phyloP scores from a whole-genome alignment of 805 yeast species.

The Candida caryicola region DNA sequence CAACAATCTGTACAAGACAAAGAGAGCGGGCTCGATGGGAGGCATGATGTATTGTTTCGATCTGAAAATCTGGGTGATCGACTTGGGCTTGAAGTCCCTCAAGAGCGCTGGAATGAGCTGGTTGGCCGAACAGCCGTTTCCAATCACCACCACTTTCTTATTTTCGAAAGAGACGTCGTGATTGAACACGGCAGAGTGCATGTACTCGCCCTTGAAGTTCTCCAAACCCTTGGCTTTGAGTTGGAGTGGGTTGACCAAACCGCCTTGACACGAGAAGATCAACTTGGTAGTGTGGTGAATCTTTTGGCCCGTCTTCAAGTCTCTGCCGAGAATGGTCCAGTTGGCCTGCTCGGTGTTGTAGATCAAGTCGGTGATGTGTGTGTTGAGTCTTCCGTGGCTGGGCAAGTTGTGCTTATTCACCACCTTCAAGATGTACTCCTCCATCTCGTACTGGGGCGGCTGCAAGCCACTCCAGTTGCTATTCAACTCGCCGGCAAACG shows the following conservation, averaged over 20 bases:
- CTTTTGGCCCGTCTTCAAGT: conserved; percentile 29
- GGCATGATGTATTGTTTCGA: conserved; percentile 40
- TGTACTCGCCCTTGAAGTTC: conserved; percentile 33
- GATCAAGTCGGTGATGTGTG: conserved; percentile 17
- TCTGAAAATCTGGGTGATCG: conserved; percentile 32
- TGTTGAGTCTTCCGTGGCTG: conserved; percentile 21
- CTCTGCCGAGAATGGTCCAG: conserved; percentile 29
- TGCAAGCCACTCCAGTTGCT: conserved; percentile 35
- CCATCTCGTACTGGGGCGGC: conserved; percentile 43
- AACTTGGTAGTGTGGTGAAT: conserved; percentile 28
- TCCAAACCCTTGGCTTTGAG: conserved; percentile 31
- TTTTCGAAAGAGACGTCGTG: conserved; percentile 30
- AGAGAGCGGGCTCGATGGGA: conserved; percentile 28
- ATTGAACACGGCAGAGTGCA: conserved; percentile 42
- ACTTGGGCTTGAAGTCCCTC: conserved; percentile 22
- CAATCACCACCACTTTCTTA: conserved; percentile 38
- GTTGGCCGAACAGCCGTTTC: conserved; percentile 43
- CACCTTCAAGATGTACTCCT: conserved; percentile 37
- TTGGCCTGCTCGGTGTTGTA: conserved; percentile 23
- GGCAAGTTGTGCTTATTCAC: conserved; percentile 26
- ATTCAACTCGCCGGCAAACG: conserved; percentile 32
- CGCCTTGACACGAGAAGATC: conserved; percentile 31
- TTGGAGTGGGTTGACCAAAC: conserved; percentile 35
- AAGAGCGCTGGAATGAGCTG: conserved; percentile 39
- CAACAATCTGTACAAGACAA: conserved; percentile 19